phyloP scores from a whole-genome alignment of 345 rosid species.

The Salix exigua region DNA sequence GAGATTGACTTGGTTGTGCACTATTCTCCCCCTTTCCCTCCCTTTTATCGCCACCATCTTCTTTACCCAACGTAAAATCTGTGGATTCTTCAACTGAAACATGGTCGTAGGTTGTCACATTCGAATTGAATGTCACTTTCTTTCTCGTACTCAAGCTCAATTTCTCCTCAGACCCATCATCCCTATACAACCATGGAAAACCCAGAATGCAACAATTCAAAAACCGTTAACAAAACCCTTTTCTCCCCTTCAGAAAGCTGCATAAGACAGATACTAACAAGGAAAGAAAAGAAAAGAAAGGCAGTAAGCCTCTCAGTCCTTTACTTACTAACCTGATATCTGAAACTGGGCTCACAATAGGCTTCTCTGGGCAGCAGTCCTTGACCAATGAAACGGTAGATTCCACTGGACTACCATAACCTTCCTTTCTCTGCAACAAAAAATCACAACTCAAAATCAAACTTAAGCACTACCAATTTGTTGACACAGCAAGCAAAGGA shows the following conservation, averaged over 20 bases:
- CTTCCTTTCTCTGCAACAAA: slow-evolving; percentile 36
- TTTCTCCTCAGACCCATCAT: slow-evolving; percentile 43
- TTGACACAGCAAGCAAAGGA: not conserved
- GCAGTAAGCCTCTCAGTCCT: not conserved
- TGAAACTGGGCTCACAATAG: slow-evolving; percentile 26
- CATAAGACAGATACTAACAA: not conserved
- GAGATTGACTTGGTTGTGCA: slow-evolving; percentile 30
- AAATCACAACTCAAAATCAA: not conserved
- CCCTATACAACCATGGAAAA: slow-evolving; percentile 26
- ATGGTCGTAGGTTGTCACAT: slow-evolving; percentile 63
- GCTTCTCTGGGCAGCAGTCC: slow-evolving; percentile 22
- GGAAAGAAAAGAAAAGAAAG: not conserved
- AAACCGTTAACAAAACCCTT: not conserved
- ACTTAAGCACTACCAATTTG: not conserved
- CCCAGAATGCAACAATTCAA: not conserved
- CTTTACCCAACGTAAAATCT: slow-evolving; percentile 28
- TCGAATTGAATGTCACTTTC: slow-evolving; percentile 75
- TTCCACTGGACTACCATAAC: slow-evolving; percentile 19
- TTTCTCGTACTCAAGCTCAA: slow-evolving; percentile 39
- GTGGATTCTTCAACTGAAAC: slow-evolving; percentile 39
- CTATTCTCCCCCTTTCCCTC: slow-evolving; percentile 22
- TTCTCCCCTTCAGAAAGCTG: not conserved
- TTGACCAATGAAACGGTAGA: slow-evolving; percentile 27
- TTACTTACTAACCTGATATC: slow-evolving; percentile 37
- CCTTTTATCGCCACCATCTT: slow-evolving; percentile 20